These are phyloP conservation scores for Pichia phayaonensis DNA, from an alignment of 805 yeast species.

Conservation along the genomic window DNA sequence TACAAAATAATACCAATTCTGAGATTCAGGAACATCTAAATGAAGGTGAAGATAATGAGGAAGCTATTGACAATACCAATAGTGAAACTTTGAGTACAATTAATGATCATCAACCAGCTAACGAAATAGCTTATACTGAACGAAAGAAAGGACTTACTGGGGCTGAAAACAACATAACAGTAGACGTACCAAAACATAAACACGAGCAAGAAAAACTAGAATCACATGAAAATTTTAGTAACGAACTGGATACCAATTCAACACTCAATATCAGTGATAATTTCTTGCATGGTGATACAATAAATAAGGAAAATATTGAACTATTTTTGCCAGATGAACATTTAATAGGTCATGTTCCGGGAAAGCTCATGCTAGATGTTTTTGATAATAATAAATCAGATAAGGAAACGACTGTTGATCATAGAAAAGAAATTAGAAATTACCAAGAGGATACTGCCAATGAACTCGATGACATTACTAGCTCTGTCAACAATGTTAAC, in stretches of 20 bases:
- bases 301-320: not conserved
- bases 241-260: not conserved
- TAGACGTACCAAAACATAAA: not conserved
- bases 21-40: not conserved
- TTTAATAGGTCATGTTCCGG: not conserved
- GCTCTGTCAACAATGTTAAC: no score
- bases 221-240: not conserved
- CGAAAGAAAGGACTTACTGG: no score
- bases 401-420: not conserved
- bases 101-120: no score
- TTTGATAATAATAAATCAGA: not conserved
- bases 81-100: no score
- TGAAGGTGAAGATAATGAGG: not conserved
- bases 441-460: not conserved
- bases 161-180: no score
- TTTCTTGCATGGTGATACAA: not conserved
- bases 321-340: not conserved
- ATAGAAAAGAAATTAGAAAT: not conserved
- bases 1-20: not conserved
- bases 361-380: not conserved
- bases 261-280: not conserved
- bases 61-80: not conserved
- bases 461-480: not conserved
- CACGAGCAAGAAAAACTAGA: not conserved
- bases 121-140: no score